These are phyloP conservation scores for Gillenia trifoliata DNA, from an alignment of 306 rosid species.

Conservation along the genomic window DNA sequence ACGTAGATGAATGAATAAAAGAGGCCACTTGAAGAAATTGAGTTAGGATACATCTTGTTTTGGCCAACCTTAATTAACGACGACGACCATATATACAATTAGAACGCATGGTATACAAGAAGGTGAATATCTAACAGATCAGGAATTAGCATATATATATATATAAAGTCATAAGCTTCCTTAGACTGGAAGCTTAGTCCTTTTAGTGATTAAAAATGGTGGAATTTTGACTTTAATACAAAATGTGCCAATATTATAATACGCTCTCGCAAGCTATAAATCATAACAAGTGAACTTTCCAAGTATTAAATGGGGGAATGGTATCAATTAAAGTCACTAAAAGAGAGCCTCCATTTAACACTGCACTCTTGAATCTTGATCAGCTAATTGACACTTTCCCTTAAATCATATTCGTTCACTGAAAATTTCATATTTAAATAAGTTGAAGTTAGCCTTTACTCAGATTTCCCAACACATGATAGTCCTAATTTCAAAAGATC, in stretches of 20 bases:
- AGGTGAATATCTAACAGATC: not conserved
- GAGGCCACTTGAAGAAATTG: not conserved
- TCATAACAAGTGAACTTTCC: conserved; percentile 1
- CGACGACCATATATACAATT: not conserved
- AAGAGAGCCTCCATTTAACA: not conserved
- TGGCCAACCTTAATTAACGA: not conserved
- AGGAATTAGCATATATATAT: not conserved
- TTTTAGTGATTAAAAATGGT: not conserved
- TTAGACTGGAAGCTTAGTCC: conserved; percentile 15
- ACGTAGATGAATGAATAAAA: not conserved
- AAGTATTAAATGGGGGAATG: not conserved
- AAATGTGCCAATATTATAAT: not conserved
- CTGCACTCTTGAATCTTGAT: not conserved
- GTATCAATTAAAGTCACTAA: not conserved
- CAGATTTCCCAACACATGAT: not conserved
- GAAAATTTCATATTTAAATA: not conserved
- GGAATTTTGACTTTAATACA: not conserved
- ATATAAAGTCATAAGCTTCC: not conserved
- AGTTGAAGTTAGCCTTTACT: too few relatives aligned
- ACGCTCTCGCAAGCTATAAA: not conserved
- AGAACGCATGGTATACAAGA: not conserved
- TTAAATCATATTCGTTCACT: not conserved
- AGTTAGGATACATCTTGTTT: not conserved
- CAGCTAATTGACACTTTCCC: not conserved
- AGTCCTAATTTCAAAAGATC: not conserved